Percentiles rank a stretch among this genome's conserved stretches.
These are phyloP conservation scores for Talaromyces pinophilus DNA, from an alignment of 2,329 filamentous ascomycete genomes.

Conservation along the genomic window DNA sequence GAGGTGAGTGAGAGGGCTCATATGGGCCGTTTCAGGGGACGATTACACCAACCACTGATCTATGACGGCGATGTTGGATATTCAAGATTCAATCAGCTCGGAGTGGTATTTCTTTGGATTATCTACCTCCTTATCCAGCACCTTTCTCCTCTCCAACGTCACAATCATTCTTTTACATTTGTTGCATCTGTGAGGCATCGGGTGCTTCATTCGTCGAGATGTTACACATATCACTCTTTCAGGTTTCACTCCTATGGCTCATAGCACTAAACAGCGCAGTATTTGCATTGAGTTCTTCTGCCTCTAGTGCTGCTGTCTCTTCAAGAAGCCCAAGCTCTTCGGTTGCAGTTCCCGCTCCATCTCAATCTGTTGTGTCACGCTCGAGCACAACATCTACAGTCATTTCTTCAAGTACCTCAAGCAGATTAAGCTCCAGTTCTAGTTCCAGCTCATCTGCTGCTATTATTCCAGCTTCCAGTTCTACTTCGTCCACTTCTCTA, in stretches of 20 bases:
- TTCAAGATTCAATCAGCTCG: neutral
- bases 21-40: neutral
- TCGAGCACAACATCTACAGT: slow-evolving; percentile 4
- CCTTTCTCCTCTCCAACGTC: neutral
- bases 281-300: neutral
- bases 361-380: neutral
- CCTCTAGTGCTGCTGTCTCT: neutral
- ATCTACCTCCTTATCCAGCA: neutral
- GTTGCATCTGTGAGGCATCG: neutral
- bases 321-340: slow-evolving; percentile 1
- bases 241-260: neutral
- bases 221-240: slow-evolving; percentile 1
- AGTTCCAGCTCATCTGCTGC: neutral
- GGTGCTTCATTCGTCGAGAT: neutral
- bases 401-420: neutral
- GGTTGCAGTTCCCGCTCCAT: neutral
- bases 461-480: neutral
- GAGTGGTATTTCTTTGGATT: neutral
- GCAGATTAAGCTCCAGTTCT: neutral
- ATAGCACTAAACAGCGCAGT: neutral
- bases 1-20: neutral
- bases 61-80: neutral
- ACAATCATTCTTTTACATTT: neutral
- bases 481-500: neutral
- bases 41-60: neutral